Evolutionary conservation across 306 rosid genomes (phyloP), one percentile per base, ranked within the genome.

Genomic region (Cicer cuneatum): DNA sequence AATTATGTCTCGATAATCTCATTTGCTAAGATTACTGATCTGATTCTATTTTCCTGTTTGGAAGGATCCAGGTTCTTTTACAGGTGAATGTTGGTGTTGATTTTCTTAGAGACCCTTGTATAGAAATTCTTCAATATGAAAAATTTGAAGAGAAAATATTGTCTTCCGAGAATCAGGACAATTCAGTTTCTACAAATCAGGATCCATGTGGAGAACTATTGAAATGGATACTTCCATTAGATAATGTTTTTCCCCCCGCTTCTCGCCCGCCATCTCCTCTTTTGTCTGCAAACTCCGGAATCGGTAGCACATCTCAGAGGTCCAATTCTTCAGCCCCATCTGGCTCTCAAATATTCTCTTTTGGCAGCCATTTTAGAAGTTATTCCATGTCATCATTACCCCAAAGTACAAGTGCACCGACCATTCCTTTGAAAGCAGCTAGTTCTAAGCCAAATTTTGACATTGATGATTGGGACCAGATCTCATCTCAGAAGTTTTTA

Each of bases 51-150:
- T 88, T 85, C 87, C 88, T 88, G 84, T 86, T 75, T 90, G 97
- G 87, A 94, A 94, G 96, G 89, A 82, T 94, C 93, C 97, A 94
- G 98, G 98, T 94, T 85, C 88, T 87, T 86, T 91, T 91, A 88
- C 92, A 82, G 85, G 96, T 91, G 85, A 88, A 94, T 88, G 93
- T 94, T 83, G 95, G 96, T 69, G 88, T 90, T 75, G 87, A 88
- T 70, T 82, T 78, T 85, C 87, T 91, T 80, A 86, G 69, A 49
- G 95, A 91, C 78, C 98, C 98, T 64, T 89, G 90, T 65, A 84
- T 94, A 74, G 98, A 94, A 88, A 87, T 94, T 83, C 98, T 94
- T 72, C 97, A 94, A 86, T 94, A 87, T 87, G 98, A 94, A 85
- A 94, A 91, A 75, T 74, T 78, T 76, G 84, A 62, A 82, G 93